Base-by-base conservation (phyloP, 2,329 filamentous ascomycete genomes). In the Colletotrichum sojae region DNA sequence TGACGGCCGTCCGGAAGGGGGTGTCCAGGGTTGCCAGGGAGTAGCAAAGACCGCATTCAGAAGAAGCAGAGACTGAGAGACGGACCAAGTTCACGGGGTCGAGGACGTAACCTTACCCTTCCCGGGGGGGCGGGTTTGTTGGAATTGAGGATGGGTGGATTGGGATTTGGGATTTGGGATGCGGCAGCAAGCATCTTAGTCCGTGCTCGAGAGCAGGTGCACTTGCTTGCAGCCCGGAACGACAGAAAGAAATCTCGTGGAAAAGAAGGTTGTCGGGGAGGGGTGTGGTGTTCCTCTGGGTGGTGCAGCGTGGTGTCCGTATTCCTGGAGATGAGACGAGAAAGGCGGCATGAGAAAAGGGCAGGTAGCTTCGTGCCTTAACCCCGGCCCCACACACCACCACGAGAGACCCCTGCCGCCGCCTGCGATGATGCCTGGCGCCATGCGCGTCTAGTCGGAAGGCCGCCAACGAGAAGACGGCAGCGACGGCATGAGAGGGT, bases 401-500 rank as follows among this genome's bases (percentile, higher is more conserved):
- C 54, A 52, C 20, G 46, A 43, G 40, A 31, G 52, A 60, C 45
- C 51, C 63, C 39, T 67, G 55, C 13, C 12, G 6, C 4, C 10
- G 13, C 39, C 46, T 70, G 67, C 58, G 58, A 63, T 31, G 58
- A 55, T 70, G 67, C 67, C 67, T 70, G 67, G 67, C 58, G 64
- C 64, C 45, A 59, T 70, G 67, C 64, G 67, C 67, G 67, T 58
- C 51, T 70, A 70, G 45, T 70, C 57, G 63, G 25, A 68, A 63
- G 67, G 57, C 53, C 63, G 31, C 52, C 27, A 56, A 25, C 20
- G 51, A 61, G 31, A 36, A 36, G 31, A 36, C 31, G 31, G 31
- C 51, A 53, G 13, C 40, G 40, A 43, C 22, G 55, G 52, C 63
- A 62, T 22, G 22, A 36, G 31, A 36, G 31, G 49, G 57, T 54